phyloP scores from a whole-genome alignment of 2,329 filamentous ascomycete species.

The Verruconis gallopava region DNA sequence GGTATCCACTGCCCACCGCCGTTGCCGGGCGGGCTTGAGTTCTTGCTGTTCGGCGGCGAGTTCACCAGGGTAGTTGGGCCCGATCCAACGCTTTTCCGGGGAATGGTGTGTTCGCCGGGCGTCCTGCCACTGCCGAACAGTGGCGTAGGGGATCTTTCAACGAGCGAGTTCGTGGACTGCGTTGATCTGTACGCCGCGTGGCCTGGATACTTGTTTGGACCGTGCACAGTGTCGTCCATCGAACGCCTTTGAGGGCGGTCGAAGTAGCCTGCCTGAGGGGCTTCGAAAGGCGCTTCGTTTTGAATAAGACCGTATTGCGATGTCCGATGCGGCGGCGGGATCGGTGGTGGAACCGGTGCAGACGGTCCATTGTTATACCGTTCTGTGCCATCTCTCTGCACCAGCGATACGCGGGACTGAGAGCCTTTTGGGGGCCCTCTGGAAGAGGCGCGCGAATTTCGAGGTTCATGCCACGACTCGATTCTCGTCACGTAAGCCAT shows the following conservation, averaged over 20 bases:
- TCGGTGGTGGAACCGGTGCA: neutral
- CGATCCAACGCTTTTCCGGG: neutral
- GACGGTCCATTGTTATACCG: neutral
- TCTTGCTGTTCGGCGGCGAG: neutral
- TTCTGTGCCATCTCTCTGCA: neutral
- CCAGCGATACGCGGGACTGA: neutral
- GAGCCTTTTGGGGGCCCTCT: neutral
- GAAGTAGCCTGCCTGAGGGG: neutral
- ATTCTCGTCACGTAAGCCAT: neutral
- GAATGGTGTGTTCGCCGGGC: neutral
- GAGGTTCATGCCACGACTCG: neutral
- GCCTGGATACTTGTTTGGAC: neutral
- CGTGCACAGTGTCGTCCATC: neutral
- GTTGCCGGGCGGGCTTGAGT: neutral
- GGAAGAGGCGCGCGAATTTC: neutral
- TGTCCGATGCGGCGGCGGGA: neutral
- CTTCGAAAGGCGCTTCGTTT: neutral
- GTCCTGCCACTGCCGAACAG: neutral
- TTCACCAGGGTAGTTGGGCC: neutral
- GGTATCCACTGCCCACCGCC: neutral
- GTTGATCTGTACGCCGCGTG: neutral
- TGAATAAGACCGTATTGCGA: neutral
- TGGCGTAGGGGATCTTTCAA: neutral
- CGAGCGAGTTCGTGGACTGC: neutral
- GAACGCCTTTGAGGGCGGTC: neutral